Evolutionary conservation across 2,329 filamentous ascomycete genomes (phyloP).

Genomic region (Mycocentrospora acerina): DNA sequence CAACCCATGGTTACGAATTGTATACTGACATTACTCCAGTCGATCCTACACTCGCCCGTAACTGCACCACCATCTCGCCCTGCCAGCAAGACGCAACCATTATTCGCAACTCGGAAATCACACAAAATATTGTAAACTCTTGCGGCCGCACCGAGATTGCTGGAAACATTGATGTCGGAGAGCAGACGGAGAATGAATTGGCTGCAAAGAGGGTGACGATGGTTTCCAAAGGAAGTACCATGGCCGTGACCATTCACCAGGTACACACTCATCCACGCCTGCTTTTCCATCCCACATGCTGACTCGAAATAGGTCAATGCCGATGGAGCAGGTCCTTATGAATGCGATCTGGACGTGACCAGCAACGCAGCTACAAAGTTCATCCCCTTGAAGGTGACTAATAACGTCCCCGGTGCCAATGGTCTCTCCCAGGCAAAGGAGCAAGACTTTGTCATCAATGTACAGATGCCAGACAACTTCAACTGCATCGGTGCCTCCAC

Average conservation of each 20-base stretch:
- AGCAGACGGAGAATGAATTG: slow-evolving; percentile 41
- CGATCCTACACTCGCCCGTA: slow-evolving; percentile 36
- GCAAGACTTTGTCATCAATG: slow-evolving; percentile 59
- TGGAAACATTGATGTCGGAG: slow-evolving; percentile 43
- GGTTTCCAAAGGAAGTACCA: slow-evolving; percentile 25
- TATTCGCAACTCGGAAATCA: slow-evolving; percentile 40
- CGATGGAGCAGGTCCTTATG: slow-evolving; percentile 66
- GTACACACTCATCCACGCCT: slow-evolving; percentile 39
- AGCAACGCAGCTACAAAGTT: slow-evolving; percentile 50
- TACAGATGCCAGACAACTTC: slow-evolving; percentile 57
- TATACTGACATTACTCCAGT: slow-evolving; percentile 19
- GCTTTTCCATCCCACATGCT: slow-evolving; percentile 54
- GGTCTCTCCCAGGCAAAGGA: slow-evolving; percentile 60
- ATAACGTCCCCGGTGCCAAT: slow-evolving; percentile 62
- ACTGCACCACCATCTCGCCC: slow-evolving; percentile 41
- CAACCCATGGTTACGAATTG: neutral
- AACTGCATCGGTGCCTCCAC: slow-evolving; percentile 56
- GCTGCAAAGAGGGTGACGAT: slow-evolving; percentile 32
- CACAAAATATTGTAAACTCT: slow-evolving; percentile 41
- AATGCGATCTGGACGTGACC: slow-evolving; percentile 64
- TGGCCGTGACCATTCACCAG: slow-evolving; percentile 50
- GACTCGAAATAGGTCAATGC: slow-evolving; percentile 53
- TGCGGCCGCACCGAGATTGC: slow-evolving; percentile 40
- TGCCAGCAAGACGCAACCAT: slow-evolving; percentile 43
- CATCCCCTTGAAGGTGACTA: slow-evolving; percentile 55